Percentiles rank a stretch among this genome's conserved stretches.
Conservation (phyloP, 768 basidiomycete species). For the Boletus reticuloceps region DNA sequence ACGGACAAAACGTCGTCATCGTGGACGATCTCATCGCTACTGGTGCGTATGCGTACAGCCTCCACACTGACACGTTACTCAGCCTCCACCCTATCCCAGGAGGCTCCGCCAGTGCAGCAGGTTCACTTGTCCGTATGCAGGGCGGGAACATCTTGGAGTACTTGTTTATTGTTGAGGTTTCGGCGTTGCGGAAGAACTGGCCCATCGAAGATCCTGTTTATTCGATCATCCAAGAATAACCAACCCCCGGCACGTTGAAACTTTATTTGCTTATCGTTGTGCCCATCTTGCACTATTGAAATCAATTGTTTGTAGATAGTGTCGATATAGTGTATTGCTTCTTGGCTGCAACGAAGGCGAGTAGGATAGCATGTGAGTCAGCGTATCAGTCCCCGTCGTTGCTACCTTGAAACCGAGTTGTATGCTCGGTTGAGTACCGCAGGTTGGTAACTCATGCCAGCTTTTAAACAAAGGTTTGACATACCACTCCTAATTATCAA, state of each 20-base stretch:
- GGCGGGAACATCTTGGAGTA: conserved; percentile 90
- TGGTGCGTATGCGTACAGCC: conserved; percentile 45
- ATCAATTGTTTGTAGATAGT: neutral
- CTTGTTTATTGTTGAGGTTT: conserved; percentile 87
- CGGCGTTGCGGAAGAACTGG: conserved; percentile 75
- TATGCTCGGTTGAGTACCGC: too few relatives aligned
- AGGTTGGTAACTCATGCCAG: too few relatives aligned
- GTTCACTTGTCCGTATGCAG: conserved; percentile 77
- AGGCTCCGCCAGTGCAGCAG: conserved; percentile 92
- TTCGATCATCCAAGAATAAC: conserved; percentile 76
- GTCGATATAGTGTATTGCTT: neutral
- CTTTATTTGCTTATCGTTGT: conserved; percentile 26
- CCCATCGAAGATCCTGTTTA: conserved; percentile 74
- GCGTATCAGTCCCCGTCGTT: too few relatives aligned
- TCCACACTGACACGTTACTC: neutral
- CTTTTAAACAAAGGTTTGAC: too few relatives aligned
- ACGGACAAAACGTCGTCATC: conserved; percentile 81
- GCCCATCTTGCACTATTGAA: conserved; percentile 1
- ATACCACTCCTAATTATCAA: too few relatives aligned
- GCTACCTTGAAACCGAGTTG: too few relatives aligned
- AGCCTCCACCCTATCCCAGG: conserved; percentile 43
- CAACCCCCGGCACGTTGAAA: neutral
- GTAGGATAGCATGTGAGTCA: too few relatives aligned
- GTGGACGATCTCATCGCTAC: conserved; percentile 97
- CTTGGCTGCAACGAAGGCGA: neutral